Evolutionary conservation across 306 rosid genomes (phyloP), one percentile per base, ranked within the genome.

Genomic region (Quercus glauca): DNA sequence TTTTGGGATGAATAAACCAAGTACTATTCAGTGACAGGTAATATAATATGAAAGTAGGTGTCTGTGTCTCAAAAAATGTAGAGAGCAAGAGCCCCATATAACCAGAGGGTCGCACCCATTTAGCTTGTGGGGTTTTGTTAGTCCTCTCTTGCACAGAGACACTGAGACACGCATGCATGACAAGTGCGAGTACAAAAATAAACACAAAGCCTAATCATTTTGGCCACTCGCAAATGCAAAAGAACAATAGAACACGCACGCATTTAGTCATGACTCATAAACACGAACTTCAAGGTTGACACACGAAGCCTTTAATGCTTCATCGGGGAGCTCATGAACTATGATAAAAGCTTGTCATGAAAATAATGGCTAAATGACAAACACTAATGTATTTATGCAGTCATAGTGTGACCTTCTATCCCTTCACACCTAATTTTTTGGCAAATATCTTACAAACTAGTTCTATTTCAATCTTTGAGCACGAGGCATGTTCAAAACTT

Each of bases 271-370:
- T 35, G 25, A 69, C 78, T 64, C 78, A 71, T 37, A 8, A 41
- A 41, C 45, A 41, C 45, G 11, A 59, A 71, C 55, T 79, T 55
- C 61, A n/a, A 33, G 59, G 43, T 73, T 21, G 49, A 35, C 25
- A 20, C 1, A 12, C 45, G 45, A 41, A 8, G n/a, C 55, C 68
- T 55, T 73, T 64, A 73, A 28, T 19, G 5, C 35, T 25, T 11
- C 33, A 56, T 52, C 60, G 79, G 73, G 75, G 60, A 64, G 45
- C 41, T 26, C 83, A 73, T 73, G 83, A 73, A 73, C 69, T 18
- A 17, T 20, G 73, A 79, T 73, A 52, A 31, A 41, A 20, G 28
- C 43, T 23, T 18, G 20, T 71, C 49, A 15, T 3, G 73, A 79
- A 35, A 73, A 35, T 64, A 26, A 73, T 33, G 77, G 68, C 49